Evolutionary conservation across 2,329 filamentous ascomycete genomes (phyloP).

Genomic region (Aureobasidium pullulans): DNA sequence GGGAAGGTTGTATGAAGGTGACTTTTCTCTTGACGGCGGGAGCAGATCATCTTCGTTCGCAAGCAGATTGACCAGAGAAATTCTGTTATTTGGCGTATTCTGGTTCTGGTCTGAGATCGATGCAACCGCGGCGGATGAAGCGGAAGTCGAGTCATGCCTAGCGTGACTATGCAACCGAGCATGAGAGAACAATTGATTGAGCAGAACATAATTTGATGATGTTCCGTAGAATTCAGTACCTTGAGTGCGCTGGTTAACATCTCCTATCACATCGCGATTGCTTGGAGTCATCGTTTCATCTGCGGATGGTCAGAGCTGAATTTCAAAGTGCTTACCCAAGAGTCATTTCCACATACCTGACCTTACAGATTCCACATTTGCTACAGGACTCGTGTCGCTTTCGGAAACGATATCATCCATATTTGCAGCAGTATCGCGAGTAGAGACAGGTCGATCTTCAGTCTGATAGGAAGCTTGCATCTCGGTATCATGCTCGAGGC

Average conservation of each 20-base stretch:
- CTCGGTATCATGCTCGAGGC: background rate
- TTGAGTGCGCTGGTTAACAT: slow-evolving; percentile 16
- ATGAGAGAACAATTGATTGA: slow-evolving; percentile 12
- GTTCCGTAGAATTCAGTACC: slow-evolving; percentile 18
- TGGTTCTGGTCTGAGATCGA: background rate
- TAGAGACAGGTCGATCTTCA: background rate
- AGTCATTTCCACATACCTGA: background rate
- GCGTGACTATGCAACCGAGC: background rate
- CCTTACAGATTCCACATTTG: background rate
- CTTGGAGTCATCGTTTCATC: background rate
- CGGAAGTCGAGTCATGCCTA: background rate
- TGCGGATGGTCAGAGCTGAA: background rate
- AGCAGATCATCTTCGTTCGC: slow-evolving; percentile 6
- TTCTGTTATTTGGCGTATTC: background rate
- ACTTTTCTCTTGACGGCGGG: slow-evolving; percentile 3
- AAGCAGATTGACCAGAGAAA: slow-evolving; percentile 5
- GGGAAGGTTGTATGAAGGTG: background rate
- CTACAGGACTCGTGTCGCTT: background rate
- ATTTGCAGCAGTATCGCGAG: background rate
- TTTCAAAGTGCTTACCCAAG: too few relatives aligned
- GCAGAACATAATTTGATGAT: slow-evolving; percentile 14
- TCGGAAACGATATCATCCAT: background rate
- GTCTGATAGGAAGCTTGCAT: background rate
- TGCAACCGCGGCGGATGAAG: background rate
- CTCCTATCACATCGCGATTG: slow-evolving; percentile 13